Conservation (phyloP, 2,329 filamentous ascomycete genomes). For the Mycosphaerella sp. region DNA sequence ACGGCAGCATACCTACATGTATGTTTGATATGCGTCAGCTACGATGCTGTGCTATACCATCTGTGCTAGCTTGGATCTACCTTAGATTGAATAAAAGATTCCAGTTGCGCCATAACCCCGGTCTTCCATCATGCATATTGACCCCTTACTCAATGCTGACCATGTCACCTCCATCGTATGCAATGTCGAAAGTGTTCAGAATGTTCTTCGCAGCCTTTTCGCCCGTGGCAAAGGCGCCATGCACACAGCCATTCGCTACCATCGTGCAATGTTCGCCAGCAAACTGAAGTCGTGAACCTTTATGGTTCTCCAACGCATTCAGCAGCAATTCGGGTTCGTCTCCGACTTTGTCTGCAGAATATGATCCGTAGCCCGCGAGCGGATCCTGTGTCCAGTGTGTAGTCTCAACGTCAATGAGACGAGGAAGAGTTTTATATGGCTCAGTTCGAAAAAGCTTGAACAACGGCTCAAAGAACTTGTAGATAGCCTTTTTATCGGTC, state of each 20-base stretch:
- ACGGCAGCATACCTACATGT: no score
- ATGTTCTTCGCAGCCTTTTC: conserved; percentile 40
- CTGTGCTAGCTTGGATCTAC: background rate
- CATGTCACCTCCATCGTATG: conserved; percentile 32
- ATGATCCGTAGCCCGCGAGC: conserved; percentile 40
- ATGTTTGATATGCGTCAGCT: no score
- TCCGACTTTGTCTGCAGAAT: conserved; percentile 43
- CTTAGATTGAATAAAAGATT: background rate
- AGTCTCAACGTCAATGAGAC: conserved; percentile 38
- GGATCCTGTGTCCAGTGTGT: conserved; percentile 43
- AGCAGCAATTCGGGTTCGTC: conserved; percentile 38
- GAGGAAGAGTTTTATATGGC: conserved; percentile 41
- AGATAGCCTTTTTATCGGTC: conserved; percentile 35
- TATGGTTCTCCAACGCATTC: conserved; percentile 36
- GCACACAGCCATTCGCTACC: conserved; percentile 41
- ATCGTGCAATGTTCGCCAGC: conserved; percentile 38
- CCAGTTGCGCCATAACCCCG: background rate
- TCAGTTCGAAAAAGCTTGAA: conserved; percentile 42
- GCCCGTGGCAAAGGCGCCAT: conserved; percentile 42
- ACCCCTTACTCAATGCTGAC: conserved; percentile 15
- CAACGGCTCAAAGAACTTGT: conserved; percentile 41
- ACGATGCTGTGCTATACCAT: background rate
- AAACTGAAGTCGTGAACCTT: conserved; percentile 37
- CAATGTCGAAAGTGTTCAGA: conserved; percentile 34
- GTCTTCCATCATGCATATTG: background rate